A percentile compares a stretch with the other conserved stretches of the same genome.
Conservation (phyloP, 768 basidiomycete species). For the Russula foetens region DNA sequence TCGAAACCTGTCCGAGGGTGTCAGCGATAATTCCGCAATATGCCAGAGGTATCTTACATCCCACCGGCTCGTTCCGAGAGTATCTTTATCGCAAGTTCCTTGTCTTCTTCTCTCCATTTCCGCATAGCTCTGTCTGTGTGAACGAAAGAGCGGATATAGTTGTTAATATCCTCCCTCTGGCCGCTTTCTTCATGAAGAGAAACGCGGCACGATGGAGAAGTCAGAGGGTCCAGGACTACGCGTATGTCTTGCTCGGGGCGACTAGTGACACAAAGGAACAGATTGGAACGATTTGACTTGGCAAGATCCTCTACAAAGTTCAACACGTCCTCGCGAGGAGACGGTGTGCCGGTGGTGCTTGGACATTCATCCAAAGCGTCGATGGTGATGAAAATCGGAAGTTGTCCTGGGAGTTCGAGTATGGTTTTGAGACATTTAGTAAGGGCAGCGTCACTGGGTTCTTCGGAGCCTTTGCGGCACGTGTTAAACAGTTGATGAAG, state of each 20-base stretch:
- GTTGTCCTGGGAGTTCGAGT: not conserved
- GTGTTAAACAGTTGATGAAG: not conserved
- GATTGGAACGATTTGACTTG: not conserved
- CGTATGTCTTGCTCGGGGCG: not conserved
- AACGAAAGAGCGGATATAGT: not conserved
- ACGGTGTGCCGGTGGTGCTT: not conserved
- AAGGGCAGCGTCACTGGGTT: not conserved
- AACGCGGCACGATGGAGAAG: not conserved
- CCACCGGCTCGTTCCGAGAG: not conserved
- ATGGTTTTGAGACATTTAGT: not conserved
- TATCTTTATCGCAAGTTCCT: not conserved
- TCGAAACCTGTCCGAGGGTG: not conserved
- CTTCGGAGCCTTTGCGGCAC: not conserved
- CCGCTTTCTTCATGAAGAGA: not conserved
- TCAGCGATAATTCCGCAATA: too few relatives aligned
- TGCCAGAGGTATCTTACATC: not conserved
- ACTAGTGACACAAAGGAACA: not conserved
- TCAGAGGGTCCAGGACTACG: not conserved
- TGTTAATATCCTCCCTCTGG: not conserved
- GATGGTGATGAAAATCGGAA: not conserved
- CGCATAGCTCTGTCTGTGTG: not conserved
- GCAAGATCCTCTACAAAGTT: not conserved
- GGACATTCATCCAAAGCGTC: not conserved
- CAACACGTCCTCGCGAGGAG: not conserved
- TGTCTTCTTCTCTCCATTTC: not conserved